Conservation (phyloP, 83 land plant species). For the Larix sibirica region DNA sequence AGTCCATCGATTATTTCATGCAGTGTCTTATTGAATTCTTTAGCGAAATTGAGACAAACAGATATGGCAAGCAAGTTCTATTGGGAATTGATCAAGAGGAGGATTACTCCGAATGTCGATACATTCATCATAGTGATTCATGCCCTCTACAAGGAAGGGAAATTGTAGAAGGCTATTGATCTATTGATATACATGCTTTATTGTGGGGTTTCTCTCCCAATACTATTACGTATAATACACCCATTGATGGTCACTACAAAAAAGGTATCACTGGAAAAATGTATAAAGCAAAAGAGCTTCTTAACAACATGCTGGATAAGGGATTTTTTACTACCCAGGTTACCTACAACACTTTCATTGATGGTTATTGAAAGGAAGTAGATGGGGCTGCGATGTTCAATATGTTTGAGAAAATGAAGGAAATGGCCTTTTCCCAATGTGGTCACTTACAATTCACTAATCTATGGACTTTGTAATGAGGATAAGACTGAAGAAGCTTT, state of each 20-base stretch:
- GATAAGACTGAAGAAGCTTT: conserved; percentile 20
- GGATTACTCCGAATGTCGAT: too few relatives aligned
- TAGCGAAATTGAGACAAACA: too few relatives aligned
- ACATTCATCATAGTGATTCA: too few relatives aligned
- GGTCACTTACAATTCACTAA: conserved; percentile 53
- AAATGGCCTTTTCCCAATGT: conserved; percentile 28
- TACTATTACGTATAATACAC: conserved; percentile 44
- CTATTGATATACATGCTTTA: too few relatives aligned
- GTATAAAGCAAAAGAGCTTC: conserved; percentile 11
- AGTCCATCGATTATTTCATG: too few relatives aligned
- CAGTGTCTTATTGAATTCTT: too few relatives aligned
- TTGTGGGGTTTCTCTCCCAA: conserved; percentile 9
- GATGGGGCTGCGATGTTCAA: conserved; percentile 36
- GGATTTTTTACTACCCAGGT: conserved; percentile 44
- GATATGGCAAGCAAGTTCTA: too few relatives aligned
- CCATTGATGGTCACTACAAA: conserved; percentile 57
- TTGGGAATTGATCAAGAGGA: too few relatives aligned
- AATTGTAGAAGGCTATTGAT: too few relatives aligned
- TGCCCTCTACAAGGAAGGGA: too few relatives aligned
- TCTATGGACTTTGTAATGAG: conserved; percentile 44
- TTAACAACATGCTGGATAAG: conserved; percentile 38
- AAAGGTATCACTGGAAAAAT: not conserved
- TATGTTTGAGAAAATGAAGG: conserved; percentile 48
- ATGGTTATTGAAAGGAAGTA: conserved; percentile 60
- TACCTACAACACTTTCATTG: conserved; percentile 59